Conservation (phyloP, 495 filamentous ascomycete genomes). For the Rhypophila decipiens region DNA sequence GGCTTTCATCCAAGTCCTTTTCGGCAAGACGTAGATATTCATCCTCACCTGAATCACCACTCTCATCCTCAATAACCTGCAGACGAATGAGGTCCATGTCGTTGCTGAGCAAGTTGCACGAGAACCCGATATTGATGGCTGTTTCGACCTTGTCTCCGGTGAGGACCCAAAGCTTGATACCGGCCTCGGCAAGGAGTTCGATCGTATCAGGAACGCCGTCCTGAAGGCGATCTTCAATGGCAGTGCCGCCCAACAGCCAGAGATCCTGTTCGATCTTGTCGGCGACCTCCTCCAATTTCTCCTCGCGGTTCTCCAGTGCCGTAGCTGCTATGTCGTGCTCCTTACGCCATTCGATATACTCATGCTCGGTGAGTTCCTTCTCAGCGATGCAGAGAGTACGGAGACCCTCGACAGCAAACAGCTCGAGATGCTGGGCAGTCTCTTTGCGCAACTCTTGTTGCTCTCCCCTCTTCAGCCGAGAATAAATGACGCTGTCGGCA, state of each 20-base stretch:
- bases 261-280: constrained; percentile 88
- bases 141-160: constrained; percentile 99
- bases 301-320: constrained; percentile 80
- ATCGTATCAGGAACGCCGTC: constrained; percentile 98
- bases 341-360: constrained; percentile 80
- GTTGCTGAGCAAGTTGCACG: constrained; percentile 94
- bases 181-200: constrained; percentile 81
- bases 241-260: constrained; percentile 86
- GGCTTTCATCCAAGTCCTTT: constrained; percentile 63
- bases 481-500: constrained; percentile 96
- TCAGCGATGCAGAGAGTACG: constrained; percentile 95
- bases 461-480: constrained; percentile 75
- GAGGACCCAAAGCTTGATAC: constrained; percentile 99
- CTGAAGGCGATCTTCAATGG: constrained; percentile 95
- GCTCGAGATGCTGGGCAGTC: constrained; percentile 91
- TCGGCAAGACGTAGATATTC: constrained; percentile 51
- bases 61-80: constrained; percentile 71
- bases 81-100: constrained; percentile 95
- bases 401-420: constrained; percentile 92
- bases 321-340: constrained; percentile 84
- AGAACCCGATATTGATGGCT: constrained; percentile 99
- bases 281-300: constrained; percentile 85
- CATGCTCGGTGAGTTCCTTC: constrained; percentile 70
- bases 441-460: constrained; percentile 74
- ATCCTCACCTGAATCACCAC: constrained; percentile 25